Evolutionary conservation across 2,329 filamentous ascomycete genomes (phyloP).

Genomic region (Berkeleyomyces basicola): DNA sequence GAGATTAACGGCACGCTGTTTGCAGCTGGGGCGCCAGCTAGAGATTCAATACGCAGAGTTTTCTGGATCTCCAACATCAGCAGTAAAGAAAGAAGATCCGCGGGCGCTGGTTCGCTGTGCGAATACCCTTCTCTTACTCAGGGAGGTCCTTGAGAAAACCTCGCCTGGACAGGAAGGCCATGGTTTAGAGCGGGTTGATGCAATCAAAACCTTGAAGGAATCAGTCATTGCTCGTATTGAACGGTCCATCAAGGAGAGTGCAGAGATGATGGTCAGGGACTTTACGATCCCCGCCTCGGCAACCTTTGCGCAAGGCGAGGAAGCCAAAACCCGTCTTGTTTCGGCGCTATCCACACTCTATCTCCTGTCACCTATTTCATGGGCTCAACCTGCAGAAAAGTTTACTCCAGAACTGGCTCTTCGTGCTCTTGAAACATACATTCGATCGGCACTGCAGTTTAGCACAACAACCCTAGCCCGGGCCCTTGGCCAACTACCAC

Average conservation of each 20-base stretch:
- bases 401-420: constrained; percentile 57
- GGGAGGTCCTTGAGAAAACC: constrained; percentile 53
- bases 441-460: constrained; percentile 64
- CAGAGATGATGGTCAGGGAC: constrained; percentile 66
- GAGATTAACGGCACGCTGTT: constrained; percentile 57
- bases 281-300: constrained; percentile 50
- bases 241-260: constrained; percentile 50
- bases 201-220: constrained; percentile 53
- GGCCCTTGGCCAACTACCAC: constrained; percentile 63
- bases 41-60: constrained; percentile 71
- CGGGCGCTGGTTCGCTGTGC: constrained; percentile 67
- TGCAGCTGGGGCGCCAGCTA: constrained; percentile 70
- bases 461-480: constrained; percentile 60
- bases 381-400: constrained; percentile 23
- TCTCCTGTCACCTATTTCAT: constrained; percentile 51
- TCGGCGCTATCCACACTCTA: constrained; percentile 66
- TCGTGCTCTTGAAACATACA: constrained; percentile 60
- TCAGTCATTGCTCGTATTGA: constrained; percentile 57
- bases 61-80: constrained; percentile 22
- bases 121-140: constrained; percentile 58
- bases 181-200: constrained; percentile 57
- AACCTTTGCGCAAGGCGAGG: constrained; percentile 52
- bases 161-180: constrained; percentile 57
- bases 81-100: constrained; percentile 48
- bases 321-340: constrained; percentile 54